Percentiles rank a stretch among this genome's conserved stretches.
These are phyloP conservation scores for Orbilia oligospora DNA, from an alignment of 2,329 filamentous ascomycete genomes.

Conservation along the genomic window DNA sequence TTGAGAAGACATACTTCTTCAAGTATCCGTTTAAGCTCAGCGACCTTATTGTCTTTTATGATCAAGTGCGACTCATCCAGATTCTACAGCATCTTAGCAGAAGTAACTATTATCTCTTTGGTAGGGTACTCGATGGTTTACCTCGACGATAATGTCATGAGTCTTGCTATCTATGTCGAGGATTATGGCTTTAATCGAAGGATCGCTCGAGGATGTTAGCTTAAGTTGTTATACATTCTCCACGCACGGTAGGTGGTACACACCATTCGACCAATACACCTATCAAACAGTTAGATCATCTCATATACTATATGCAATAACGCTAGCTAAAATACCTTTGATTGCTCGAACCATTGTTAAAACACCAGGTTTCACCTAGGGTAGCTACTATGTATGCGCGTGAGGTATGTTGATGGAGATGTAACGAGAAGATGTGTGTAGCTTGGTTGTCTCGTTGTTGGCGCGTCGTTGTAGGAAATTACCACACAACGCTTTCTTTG, in stretches of 20 bases:
- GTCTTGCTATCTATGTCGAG: slow-evolving; percentile 64
- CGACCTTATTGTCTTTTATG: slow-evolving; percentile 64
- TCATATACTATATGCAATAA: not conserved
- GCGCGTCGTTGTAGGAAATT: slow-evolving; percentile 20
- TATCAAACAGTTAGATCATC: slow-evolving; percentile 41
- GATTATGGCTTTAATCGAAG: slow-evolving; percentile 65
- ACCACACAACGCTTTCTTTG: slow-evolving; percentile 46
- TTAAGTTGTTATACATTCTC: not conserved
- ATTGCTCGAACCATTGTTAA: slow-evolving; percentile 62
- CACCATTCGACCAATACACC: slow-evolving; percentile 64
- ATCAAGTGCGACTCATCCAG: slow-evolving; percentile 64
- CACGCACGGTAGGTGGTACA: not conserved
- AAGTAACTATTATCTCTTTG: not conserved
- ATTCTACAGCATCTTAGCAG: slow-evolving; percentile 53
- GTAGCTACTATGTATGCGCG: not conserved
- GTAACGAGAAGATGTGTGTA: slow-evolving; percentile 27
- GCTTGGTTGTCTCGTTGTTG: slow-evolving; percentile 9
- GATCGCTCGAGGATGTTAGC: slow-evolving; percentile 60
- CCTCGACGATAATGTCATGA: slow-evolving; percentile 64
- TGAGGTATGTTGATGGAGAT: slow-evolving; percentile 2
- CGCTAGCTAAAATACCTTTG: slow-evolving; percentile 59
- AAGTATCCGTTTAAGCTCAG: slow-evolving; percentile 63
- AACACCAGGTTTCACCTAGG: not conserved
- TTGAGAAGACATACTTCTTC: slow-evolving; percentile 58
- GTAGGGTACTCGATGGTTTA: not conserved